Evolutionary conservation across 202 grass and related monocot species (phyloP), one percentile per base, ranked within the genome.

Genomic region (Musa balbisiana): DNA sequence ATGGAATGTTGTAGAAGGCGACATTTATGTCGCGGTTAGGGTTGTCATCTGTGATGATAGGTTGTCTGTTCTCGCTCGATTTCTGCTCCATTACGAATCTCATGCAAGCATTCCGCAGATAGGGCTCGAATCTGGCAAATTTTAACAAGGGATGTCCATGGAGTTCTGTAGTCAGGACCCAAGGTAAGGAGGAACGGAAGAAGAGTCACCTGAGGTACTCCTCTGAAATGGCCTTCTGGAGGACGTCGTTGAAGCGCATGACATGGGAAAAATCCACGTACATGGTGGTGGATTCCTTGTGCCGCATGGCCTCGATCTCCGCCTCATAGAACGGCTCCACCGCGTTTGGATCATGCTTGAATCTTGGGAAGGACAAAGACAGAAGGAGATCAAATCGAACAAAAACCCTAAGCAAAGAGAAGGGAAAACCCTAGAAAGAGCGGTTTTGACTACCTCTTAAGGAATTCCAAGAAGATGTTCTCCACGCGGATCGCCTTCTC

Each of bases 401-500:
- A 12, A n/a, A 82, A 76, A 74, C 50, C 21, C 51, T 6, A 72
- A 86, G 71, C n/a, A 27, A 54, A 52, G 29, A 27, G 53, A 11
- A 29, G 10, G 55, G 23, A 58, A 49, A 49, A 79, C 17, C 26
- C n/a, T 65, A 8, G 6, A 21, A 59, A 50, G 5, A 17, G 65
- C 2, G 72, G 3, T 16, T 25, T 56, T 0, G 24, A 22, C 8
- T 70, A 99, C 91, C 95, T 85, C 78, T 89, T 94, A 64, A 99
- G 95, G 76, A 99, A 94, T 81, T 99, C 95, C 26, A 99, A 83
- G 87, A 99, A 99, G 85, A 99, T 94, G 72, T 87, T 91, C 87
- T 99, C 95, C 55, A 92, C 95, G 24, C 87, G 83, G 54, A 88
- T 81, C 62, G 89, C 95, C 78, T 99, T 99, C 89, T 99, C 91